phyloP scores from a whole-genome alignment of 2,329 filamentous ascomycete genomes.

The Xylaria multiplex region DNA sequence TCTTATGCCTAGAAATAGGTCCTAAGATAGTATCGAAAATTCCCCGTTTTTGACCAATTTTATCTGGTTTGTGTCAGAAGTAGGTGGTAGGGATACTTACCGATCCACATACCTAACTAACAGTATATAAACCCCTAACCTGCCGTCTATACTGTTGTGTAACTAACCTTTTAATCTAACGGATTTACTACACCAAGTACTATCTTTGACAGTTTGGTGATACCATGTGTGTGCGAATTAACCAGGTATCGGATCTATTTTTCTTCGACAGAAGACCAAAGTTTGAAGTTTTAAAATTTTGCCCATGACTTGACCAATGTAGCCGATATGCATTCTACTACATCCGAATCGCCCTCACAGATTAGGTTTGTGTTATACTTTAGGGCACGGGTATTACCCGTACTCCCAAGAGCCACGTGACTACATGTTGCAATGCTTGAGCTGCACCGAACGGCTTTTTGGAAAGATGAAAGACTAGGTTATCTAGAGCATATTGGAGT shows the following conservation, averaged over 20 bases:
- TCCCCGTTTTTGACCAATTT: conserved; percentile 5
- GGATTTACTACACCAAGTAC: no score
- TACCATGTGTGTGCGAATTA: conserved; percentile 3
- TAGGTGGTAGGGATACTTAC: no score
- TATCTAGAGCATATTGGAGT: neutral
- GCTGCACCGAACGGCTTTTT: neutral
- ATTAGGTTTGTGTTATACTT: conserved; percentile 5
- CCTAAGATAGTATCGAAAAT: conserved; percentile 9
- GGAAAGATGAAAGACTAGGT: neutral
- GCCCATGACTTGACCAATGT: neutral
- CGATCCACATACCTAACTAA: no score
- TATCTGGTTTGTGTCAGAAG: neutral
- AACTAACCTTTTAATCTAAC: no score
- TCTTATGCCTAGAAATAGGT: neutral
- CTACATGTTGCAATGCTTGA: conserved; percentile 7
- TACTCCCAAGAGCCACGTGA: neutral
- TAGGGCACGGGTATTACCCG: neutral
- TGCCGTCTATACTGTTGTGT: no score
- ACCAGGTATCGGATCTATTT: neutral
- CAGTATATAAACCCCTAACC: no score
- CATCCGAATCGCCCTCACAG: neutral
- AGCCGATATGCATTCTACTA: neutral
- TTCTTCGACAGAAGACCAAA: conserved; percentile 6
- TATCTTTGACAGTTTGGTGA: neutral
- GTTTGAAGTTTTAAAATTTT: neutral